Evolutionary conservation across 1,284 basidiomycete species (phyloP).

Genomic region (Malassezia pachydermatis): DNA sequence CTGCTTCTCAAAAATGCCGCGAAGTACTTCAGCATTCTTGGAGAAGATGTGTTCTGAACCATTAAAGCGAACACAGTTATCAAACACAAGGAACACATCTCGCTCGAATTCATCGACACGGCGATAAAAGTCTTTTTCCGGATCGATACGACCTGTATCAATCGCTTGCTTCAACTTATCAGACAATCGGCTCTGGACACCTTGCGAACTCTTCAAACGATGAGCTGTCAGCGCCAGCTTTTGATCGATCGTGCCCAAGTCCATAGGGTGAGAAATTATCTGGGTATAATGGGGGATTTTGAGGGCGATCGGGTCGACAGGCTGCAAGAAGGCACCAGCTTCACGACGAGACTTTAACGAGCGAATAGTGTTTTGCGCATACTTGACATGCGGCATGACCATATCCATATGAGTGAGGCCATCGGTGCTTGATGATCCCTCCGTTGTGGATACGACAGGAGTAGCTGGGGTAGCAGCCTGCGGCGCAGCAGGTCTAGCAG

Average conservation of each 20-base stretch:
- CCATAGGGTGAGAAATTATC: conserved; percentile 86
- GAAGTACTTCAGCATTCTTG: conserved; percentile 66
- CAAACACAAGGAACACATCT: conserved; percentile 58
- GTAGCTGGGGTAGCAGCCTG: neutral
- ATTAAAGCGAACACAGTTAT: conserved; percentile 84
- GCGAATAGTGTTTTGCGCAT: conserved; percentile 67
- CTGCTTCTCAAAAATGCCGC: conserved; percentile 77
- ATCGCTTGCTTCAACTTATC: conserved; percentile 38
- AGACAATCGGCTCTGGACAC: conserved; percentile 16
- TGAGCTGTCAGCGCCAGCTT: conserved; percentile 53
- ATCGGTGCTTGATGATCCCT: neutral
- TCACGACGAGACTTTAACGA: conserved; percentile 79
- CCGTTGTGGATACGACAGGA: too few species aligned
- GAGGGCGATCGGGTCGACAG: conserved; percentile 81
- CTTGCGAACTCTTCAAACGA: conserved; percentile 25
- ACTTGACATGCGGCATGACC: conserved; percentile 62
- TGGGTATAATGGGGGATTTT: conserved; percentile 81
- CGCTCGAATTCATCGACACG: conserved; percentile 30
- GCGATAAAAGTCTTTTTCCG: conserved; percentile 29
- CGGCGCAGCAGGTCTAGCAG: neutral
- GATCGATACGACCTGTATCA: conserved; percentile 24
- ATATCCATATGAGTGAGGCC: conserved; percentile 19
- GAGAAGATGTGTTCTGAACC: conserved; percentile 72
- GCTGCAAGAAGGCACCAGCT: conserved; percentile 66
- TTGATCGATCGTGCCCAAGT: conserved; percentile 82